phyloP scores from a whole-genome alignment of 352 stramenopile species.

The Globisporangium apiculatum region DNA sequence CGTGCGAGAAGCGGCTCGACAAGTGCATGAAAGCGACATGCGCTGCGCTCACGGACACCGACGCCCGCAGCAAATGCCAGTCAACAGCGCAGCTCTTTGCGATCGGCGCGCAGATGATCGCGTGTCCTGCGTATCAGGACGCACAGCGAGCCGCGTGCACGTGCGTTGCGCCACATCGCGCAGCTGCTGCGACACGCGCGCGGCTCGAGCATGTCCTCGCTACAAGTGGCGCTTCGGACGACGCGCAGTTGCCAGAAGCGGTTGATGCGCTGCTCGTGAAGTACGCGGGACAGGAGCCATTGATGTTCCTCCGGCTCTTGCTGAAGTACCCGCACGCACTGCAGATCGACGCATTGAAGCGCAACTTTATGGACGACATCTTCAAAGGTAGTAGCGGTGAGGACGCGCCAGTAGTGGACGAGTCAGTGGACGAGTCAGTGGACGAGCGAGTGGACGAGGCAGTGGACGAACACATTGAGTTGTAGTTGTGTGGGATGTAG shows the following conservation, averaged over 20 bases:
- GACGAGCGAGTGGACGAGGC: not conserved
- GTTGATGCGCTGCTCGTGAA: conserved; percentile 53
- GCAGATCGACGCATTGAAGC: conserved; percentile 32
- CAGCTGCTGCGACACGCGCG: conserved; percentile 20
- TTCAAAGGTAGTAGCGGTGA: conserved; percentile 8
- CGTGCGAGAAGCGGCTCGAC: conserved; percentile 59
- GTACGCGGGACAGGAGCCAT: conserved; percentile 54
- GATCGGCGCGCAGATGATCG: conserved; percentile 63
- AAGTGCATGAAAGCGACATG: conserved; percentile 72
- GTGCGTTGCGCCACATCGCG: conserved; percentile 34
- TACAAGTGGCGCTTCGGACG: conserved; percentile 26
- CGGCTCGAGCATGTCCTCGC: conserved; percentile 57
- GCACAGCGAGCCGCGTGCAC: conserved; percentile 64
- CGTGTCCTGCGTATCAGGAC: conserved; percentile 54
- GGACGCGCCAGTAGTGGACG: no score
- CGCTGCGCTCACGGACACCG: conserved; percentile 9
- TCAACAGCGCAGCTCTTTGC: conserved; percentile 59
- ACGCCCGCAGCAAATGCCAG: conserved; percentile 20
- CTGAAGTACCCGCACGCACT: conserved; percentile 56
- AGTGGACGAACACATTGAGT: conserved; percentile 37
- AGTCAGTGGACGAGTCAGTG: conserved; percentile 2
- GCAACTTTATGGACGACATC: conserved; percentile 56
- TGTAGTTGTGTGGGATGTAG: conserved; percentile 10
- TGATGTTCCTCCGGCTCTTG: conserved; percentile 53
- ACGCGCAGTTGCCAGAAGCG: conserved; percentile 26